Conservation (phyloP, 768 basidiomycete species). For the Lyophyllum decastes region DNA sequence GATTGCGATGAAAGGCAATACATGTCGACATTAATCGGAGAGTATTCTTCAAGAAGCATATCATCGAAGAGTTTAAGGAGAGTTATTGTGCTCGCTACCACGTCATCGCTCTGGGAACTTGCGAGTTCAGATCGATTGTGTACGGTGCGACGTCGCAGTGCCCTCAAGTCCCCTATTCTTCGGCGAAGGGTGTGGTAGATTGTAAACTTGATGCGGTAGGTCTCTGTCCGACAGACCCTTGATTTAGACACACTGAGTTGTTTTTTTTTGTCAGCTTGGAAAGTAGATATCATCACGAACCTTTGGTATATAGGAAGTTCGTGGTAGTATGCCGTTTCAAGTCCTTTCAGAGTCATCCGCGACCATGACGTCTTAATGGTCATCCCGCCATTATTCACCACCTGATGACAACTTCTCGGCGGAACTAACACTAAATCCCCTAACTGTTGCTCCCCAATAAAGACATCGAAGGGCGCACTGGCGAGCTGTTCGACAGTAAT, state of each 20-base stretch:
- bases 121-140: conserved; percentile 2
- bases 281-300: conserved; percentile 34
- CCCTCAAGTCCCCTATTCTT: conserved; percentile 27
- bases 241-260: not conserved
- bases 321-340: conserved; percentile 60
- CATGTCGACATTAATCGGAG: conserved; percentile 24
- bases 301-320: conserved; percentile 82
- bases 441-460: conserved; percentile 68
- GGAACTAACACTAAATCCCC: conserved; percentile 85
- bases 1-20: conserved; percentile 15
- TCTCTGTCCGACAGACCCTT: conserved; percentile 82
- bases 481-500: conserved; percentile 64
- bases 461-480: conserved; percentile 67
- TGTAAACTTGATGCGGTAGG: conserved; percentile 71
- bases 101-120: not conserved
- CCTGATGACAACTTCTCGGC: conserved; percentile 81
- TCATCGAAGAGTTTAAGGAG: conserved; percentile 51
- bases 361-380: conserved; percentile 89
- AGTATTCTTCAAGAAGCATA: conserved; percentile 52
- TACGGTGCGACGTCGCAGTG: conserved; percentile 4
- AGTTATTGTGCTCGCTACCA: conserved; percentile 27
- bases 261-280: not conserved
- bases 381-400: conserved; percentile 78
- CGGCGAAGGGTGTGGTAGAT: conserved; percentile 55
- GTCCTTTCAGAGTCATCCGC: conserved; percentile 70